Base-by-base conservation (phyloP, 1,284 basidiomycete species). In the Inonotus obliquus region DNA sequence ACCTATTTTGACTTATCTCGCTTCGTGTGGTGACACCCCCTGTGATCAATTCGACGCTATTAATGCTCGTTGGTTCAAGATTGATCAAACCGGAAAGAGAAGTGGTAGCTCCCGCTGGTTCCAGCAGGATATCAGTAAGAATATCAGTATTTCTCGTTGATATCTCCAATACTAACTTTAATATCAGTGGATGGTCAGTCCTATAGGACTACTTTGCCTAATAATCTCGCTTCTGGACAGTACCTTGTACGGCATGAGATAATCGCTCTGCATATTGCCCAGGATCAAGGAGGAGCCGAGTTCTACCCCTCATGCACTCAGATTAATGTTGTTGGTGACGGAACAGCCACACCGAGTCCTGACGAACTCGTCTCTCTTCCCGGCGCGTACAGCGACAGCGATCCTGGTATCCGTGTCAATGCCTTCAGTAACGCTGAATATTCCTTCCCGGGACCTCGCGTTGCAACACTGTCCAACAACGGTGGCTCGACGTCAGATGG, bases 241-340 rank as follows among this genome's bases (percentile, higher is more conserved):
- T 91, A 91, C 70, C 77, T 91, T 61, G 71, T 91, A 65, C 84
- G 89, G 2, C 82, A 86, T 69, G 88, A 91, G 72, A 81, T 91
- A 69, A 84, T 91, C 69, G 81, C 84, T 6, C 80, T 90, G 17
- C 89, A 91, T 65, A 75, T 81, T 44, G 89, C 79, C 14, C 70
- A 68, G 53, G 62, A 68, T 1, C 1, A 55, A 0, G 81, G 82
- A 5, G 84, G 83, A 17, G 87, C 85, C 17, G 87, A 90, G 73
- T 89, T 87, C 75, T 91, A 90, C 70, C 83, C 84, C 0, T 82
- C 79, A n/a, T 91, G 88, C 70, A 71, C 80, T 2, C 89, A 90
- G 68, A 67, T 91, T 62, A 75, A 67, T 23, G 74, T 91, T 45
- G 76, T 77, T 1, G 86, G 86, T 32, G 77, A 71, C 23, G 79